These are phyloP conservation scores for Garcia nutans DNA, from an alignment of 345 rosid species.

Conservation along the genomic window DNA sequence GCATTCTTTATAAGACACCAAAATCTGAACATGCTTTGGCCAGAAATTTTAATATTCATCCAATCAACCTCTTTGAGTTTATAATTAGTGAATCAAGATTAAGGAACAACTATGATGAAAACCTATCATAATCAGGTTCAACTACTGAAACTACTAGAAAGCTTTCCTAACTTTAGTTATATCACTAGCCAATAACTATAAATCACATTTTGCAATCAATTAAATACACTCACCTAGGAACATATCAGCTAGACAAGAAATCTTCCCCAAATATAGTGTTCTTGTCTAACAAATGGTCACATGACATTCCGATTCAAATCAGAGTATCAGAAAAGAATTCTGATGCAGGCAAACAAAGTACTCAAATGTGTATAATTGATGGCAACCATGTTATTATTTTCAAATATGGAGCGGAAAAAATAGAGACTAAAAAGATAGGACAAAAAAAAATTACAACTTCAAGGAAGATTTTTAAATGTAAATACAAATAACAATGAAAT, in stretches of 20 bases:
- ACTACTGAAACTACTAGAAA: neutral
- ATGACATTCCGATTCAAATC: neutral
- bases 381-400: neutral
- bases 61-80: neutral
- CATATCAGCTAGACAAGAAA: neutral
- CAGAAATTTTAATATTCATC: neutral
- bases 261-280: neutral
- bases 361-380: neutral
- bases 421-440: neutral
- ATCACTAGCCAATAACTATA: neutral
- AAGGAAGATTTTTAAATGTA: neutral
- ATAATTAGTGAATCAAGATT: neutral
- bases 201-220: neutral
- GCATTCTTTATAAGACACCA: neutral
- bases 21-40: neutral
- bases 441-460: neutral
- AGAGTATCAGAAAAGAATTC: neutral
- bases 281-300: neutral
- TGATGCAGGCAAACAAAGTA: neutral
- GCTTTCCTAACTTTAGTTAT: neutral
- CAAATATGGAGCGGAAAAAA: neutral
- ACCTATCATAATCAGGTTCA: neutral
- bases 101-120: neutral
- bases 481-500: neutral
- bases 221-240: neutral